Evolutionary conservation across 2,329 filamentous ascomycete genomes (phyloP).

Genomic region (Tetracladium maxilliforme): DNA sequence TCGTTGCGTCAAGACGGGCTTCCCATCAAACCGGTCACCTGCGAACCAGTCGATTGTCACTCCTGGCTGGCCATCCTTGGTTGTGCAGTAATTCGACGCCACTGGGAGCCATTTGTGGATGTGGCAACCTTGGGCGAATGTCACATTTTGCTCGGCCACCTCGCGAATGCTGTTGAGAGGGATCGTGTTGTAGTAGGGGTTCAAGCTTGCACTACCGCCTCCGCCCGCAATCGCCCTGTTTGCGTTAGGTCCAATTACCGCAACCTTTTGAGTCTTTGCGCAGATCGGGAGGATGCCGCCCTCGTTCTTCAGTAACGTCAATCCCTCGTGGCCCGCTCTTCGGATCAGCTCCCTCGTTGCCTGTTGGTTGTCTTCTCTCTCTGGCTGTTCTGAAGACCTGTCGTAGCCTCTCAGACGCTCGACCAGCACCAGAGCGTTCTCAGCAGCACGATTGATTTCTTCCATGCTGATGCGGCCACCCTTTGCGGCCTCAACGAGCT

Average conservation of each 20-base stretch:
- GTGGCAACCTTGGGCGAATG: constrained; percentile 46
- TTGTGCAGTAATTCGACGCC: constrained; percentile 42
- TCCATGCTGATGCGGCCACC: constrained; percentile 28
- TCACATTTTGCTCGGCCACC: constrained; percentile 36
- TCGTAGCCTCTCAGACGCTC: constrained; percentile 47
- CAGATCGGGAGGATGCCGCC: constrained; percentile 41
- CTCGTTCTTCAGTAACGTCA: constrained; percentile 52
- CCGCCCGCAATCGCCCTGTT: constrained; percentile 53
- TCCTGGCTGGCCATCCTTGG: constrained; percentile 39
- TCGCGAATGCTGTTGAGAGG: constrained; percentile 47
- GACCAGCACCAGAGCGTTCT: constrained; percentile 43
- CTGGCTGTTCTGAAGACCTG: constrained; percentile 37
- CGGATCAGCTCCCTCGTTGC: constrained; percentile 46
- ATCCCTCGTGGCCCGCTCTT: constrained; percentile 42
- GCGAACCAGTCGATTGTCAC: constrained; percentile 50
- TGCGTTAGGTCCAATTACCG: constrained; percentile 53
- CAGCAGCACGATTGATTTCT: constrained; percentile 41
- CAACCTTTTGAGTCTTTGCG: constrained; percentile 38
- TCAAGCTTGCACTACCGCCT: constrained; percentile 52
- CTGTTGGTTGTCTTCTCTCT: constrained; percentile 38
- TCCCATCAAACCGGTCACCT: constrained; percentile 46
- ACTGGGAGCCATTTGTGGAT: constrained; percentile 52
- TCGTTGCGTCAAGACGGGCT: constrained; percentile 39
- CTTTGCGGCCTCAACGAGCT: constrained; percentile 36
- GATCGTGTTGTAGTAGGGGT: constrained; percentile 53